Conservation (phyloP, 2,329 filamentous ascomycete genomes). For the Xylariaceae sp. region DNA sequence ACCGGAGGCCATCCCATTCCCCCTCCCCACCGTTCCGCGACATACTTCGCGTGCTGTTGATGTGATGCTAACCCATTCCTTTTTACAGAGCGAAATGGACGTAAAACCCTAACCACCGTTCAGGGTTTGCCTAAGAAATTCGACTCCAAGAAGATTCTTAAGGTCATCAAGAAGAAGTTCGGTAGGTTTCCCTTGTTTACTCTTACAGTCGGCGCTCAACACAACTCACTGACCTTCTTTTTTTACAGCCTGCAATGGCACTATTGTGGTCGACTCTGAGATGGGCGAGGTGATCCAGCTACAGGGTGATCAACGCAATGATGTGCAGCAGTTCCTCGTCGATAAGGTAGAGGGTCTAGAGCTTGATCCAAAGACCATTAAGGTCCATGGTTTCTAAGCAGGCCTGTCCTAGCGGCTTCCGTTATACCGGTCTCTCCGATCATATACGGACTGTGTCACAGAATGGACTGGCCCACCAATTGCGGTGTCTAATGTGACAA, state of each 20-base stretch:
- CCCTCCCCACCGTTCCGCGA: constrained; percentile 1
- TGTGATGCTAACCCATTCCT: constrained; percentile 46
- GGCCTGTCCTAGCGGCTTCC: constrained; percentile 41
- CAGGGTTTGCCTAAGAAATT: constrained; percentile 99
- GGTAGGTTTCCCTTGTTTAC: constrained; percentile 51
- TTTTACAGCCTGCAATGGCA: constrained; percentile 95
- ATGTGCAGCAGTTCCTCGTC: constrained; percentile 96
- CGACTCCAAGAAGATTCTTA: constrained; percentile 99
- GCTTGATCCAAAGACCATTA: constrained; percentile 96
- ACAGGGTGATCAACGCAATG: constrained; percentile 98
- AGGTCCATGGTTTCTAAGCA: constrained; percentile 73
- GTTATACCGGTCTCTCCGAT: constrained; percentile 33
- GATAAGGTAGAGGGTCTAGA: constrained; percentile 95
- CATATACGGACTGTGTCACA: constrained; percentile 29
- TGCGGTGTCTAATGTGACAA: constrained; percentile 15
- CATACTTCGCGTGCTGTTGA: constrained; percentile 6
- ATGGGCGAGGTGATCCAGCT: constrained; percentile 99
- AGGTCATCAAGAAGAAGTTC: constrained; percentile 99
- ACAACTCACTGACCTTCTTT: constrained; percentile 16
- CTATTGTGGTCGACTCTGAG: constrained; percentile 92
- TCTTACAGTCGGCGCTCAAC: neutral
- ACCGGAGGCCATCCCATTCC: constrained; percentile 6
- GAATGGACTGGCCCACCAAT: constrained; percentile 27
- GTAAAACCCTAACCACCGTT: constrained; percentile 99
- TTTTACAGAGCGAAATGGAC: constrained; percentile 94